Percentiles rank a stretch among this genome's conserved stretches.
Conservation (phyloP, 2,329 filamentous ascomycete species). For the Ophiostoma novo-ulmi region DNA sequence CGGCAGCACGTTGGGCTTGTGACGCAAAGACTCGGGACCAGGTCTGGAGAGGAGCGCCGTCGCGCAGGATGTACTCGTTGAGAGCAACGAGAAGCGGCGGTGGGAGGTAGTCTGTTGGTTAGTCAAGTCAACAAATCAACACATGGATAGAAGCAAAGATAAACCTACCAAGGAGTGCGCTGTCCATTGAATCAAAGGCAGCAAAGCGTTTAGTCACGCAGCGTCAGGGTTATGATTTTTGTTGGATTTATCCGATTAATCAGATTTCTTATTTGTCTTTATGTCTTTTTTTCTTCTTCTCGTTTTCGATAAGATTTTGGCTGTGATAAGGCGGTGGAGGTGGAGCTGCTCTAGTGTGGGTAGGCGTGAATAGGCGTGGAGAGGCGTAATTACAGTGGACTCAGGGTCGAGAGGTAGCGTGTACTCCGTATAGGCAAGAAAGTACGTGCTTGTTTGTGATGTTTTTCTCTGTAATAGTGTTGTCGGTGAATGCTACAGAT, state of each 20-base stretch:
- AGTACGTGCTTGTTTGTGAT: neutral
- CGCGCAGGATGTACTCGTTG: slow-evolving; percentile 45
- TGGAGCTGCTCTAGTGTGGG: neutral
- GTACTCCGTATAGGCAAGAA: neutral
- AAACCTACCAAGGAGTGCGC: slow-evolving; percentile 18
- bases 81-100: slow-evolving; percentile 41
- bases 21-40: slow-evolving; percentile 35
- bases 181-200: slow-evolving; percentile 20
- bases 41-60: slow-evolving; percentile 42
- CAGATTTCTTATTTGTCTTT: neutral
- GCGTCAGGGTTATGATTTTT: no score
- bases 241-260: neutral
- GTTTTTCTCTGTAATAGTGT: neutral
- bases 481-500: neutral
- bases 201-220: neutral
- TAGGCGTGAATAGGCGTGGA: neutral
- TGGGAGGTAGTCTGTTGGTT: slow-evolving; percentile 34
- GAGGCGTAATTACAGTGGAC: neutral
- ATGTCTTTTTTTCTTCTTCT: neutral
- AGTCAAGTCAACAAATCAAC: neutral
- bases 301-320: neutral
- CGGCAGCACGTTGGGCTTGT: slow-evolving; percentile 32
- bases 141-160: neutral
- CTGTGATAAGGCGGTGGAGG: slow-evolving; percentile 10
- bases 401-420: neutral